Base-by-base conservation (phyloP, 352 stramenopile genomes). In the Phytopythium ostracodes region DNA sequence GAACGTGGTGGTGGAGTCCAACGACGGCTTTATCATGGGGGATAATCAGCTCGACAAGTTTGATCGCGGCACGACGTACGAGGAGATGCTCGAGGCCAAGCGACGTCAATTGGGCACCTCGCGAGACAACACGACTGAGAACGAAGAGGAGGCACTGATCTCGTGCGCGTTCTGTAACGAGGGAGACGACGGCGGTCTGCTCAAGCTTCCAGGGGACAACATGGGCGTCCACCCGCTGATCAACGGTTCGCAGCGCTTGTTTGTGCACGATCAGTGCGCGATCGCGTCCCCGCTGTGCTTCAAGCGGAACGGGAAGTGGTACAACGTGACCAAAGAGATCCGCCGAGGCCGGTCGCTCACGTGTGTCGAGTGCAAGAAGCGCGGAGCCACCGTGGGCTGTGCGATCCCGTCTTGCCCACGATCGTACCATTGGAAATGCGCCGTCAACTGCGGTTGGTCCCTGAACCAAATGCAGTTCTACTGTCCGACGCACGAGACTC, bases 361-460 rank as follows among this genome's bases (percentile, higher is more conserved):
- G 5, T 96, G 87, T 51, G 72, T 86, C 33, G 56, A 73, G 27
- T 96, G 87, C 57, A 87, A 71, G 52, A 88, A 81, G 44, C 85
- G 84, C 22, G 87, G 87, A 7, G 83, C 87, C 17, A 96, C 87
- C 2, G 74, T 96, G 52, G 87, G 87, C 11, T 96, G 87, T 49
- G 91, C 79, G 1, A 52, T 92, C 20, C 54, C 68, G 52, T 64
- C 73, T 43, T 93, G 84, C 62, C 73, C 70, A 18, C 87, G 76
- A 56, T 92, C 83, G 29, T 94, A 91, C 56, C 85, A 94, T 55
- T 94, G 85, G 85, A 91, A 88, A 56, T 94, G 85, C 65, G 85
- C 85, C 24, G 80, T 94, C 33, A 68, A 64, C 20, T 81, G 71
- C 14, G 85, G 85, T 3, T 94, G 81, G 81, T 80, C 76, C 3